Conservation (phyloP, 164 flowering plant genomes). For the Vitis rupestris region DNA sequence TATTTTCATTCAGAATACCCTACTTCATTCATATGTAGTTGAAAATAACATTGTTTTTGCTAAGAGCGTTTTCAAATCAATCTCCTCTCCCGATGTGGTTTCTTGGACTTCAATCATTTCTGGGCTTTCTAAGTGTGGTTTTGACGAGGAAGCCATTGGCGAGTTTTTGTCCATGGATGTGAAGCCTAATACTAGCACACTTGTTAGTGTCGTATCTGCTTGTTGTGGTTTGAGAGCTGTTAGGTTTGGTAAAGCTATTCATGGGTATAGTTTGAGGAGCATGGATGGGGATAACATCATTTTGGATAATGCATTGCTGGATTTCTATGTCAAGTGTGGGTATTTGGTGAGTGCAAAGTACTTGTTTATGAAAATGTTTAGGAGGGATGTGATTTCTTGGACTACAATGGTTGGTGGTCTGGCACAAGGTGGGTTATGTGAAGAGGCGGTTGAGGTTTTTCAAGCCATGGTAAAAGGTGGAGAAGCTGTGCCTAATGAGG, state of each 20-base stretch:
- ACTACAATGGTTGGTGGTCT: conserved; percentile 38
- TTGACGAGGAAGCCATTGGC: conserved; percentile 25
- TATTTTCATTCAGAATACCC: conserved; percentile 26
- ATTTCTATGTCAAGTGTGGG: conserved; percentile 25
- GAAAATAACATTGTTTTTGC: conserved; percentile 17
- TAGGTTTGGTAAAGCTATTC: conserved; percentile 24
- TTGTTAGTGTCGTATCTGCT: conserved; percentile 29
- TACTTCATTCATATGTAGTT: conserved; percentile 24
- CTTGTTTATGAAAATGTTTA: conserved; percentile 23
- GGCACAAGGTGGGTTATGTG: conserved; percentile 26
- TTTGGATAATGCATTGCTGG: conserved; percentile 27
- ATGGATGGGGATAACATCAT: conserved; percentile 13
- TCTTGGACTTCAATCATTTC: conserved; percentile 41
- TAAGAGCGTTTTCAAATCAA: conserved; percentile 13
- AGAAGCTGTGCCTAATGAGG: conserved; percentile 29
- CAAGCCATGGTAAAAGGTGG: conserved; percentile 16
- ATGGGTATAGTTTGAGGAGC: conserved; percentile 22
- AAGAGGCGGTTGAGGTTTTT: conserved; percentile 23
- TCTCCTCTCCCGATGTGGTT: conserved; percentile 27
- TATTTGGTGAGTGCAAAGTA: conserved; percentile 13
- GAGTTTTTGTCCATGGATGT: conserved; percentile 28
- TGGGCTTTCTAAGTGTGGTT: conserved; percentile 30
- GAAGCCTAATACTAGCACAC: conserved; percentile 27
- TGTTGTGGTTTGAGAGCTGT: conserved; percentile 19
- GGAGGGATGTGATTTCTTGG: conserved; percentile 45